Evolutionary conservation across 2,329 filamentous ascomycete genomes (phyloP).

Genomic region (Pseudonectria foliicola): DNA sequence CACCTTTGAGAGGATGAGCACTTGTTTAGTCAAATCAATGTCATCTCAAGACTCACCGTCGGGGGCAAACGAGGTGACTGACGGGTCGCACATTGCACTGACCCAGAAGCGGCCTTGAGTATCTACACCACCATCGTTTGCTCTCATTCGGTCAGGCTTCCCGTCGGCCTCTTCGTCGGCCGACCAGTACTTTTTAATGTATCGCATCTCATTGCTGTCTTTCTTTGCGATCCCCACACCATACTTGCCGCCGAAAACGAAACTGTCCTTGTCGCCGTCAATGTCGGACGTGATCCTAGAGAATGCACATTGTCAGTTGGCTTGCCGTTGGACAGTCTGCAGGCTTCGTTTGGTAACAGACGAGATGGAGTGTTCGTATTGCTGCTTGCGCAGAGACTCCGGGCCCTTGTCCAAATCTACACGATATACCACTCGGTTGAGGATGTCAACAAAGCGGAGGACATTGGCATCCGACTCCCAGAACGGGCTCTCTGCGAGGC

Average conservation of each 20-base stretch:
- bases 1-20: constrained; percentile 2
- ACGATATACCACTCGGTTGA: constrained; percentile 8
- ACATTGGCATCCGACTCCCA: constrained; percentile 11
- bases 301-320: background rate
- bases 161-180: constrained; percentile 7
- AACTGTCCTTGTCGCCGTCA: constrained; percentile 6
- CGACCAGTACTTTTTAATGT: constrained; percentile 5
- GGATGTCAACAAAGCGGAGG: constrained; percentile 14
- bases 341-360: constrained; percentile 1
- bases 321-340: background rate
- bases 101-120: constrained; percentile 11
- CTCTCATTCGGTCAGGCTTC: constrained; percentile 8
- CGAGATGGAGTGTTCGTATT: constrained; percentile 10
- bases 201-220: constrained; percentile 1
- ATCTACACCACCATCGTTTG: constrained; percentile 12
- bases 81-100: constrained; percentile 9
- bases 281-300: constrained; percentile 9
- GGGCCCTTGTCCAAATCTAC: constrained; percentile 8
- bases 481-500: constrained; percentile 9
- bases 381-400: constrained; percentile 5
- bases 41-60: constrained; percentile 10
- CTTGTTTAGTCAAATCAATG: no score
- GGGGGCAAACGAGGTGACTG: constrained; percentile 4
- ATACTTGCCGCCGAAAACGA: constrained; percentile 12
- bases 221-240: constrained; percentile 10